Evolutionary conservation across 495 filamentous ascomycete genomes (phyloP), one percentile per base, ranked within the genome.

Genomic region (Lasiosphaeria ovina): DNA sequence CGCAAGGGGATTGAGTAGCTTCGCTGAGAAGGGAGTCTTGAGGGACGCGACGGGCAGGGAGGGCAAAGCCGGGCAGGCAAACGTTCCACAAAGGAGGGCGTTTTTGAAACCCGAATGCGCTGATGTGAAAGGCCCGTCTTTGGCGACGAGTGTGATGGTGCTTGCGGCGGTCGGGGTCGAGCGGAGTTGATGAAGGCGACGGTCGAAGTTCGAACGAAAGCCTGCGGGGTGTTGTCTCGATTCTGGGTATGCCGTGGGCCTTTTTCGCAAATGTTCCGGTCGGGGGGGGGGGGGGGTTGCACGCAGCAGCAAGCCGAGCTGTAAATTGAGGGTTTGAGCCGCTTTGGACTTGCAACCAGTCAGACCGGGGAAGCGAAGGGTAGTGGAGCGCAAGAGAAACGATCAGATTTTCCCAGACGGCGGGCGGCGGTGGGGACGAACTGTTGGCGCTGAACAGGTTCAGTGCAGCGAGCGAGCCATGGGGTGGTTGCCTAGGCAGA

Each of bases 261-360:
- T 60, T 6, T 40, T 1, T 47, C 44, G 53, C 60, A 70, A 69
- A 69, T 58, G 58, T 66, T 62, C 63, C 61, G 63, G 61, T 59
- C 63, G 62, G 60, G 60, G 57, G 36, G 42, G 16, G 62, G 60
- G 59, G 57, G 35, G 44, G 17, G 31, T 38, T 24, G 53, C 38
- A 50, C 55, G 55, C 33, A 52, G 35, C 56, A 38, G 50, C 44
- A 47, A n/a, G 11, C 35, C 42, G 49, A 54, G 52, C 56, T 61
- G 63, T 38, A 36, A 53, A 52, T 56, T 62, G 55, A 62, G 60
- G 52, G 59, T 62, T 38, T 62, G 53, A 62, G 59, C 59, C 59
- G 59, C 59, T 16, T 38, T 17, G 17, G 36, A 53, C 51, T 45
- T 55, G 61, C 62, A 47, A 57, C 62, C 62, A 63, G 51, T 63